These are phyloP conservation scores for Themeda triandra DNA, from an alignment of 176 grass and related monocot species.

Conservation along the genomic window DNA sequence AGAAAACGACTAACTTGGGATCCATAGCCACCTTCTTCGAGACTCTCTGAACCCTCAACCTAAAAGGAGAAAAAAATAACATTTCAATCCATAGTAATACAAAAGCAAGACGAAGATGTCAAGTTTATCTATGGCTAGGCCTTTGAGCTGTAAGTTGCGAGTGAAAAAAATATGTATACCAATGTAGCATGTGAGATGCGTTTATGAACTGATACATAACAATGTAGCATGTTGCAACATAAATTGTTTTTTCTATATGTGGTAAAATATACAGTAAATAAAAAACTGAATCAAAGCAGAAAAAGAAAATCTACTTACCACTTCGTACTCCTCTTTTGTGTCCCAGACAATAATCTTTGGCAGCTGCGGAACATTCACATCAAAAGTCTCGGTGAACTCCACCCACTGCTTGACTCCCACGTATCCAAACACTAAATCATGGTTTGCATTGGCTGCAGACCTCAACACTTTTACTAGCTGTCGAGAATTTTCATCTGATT, in stretches of 20 bases:
- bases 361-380: conserved; percentile 50
- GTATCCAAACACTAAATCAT: conserved; percentile 87
- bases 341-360: conserved; percentile 89
- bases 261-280: not conserved
- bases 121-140: not conserved
- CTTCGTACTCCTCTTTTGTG: conserved; percentile 74
- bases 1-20: conserved; percentile 80
- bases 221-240: not conserved
- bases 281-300: not conserved
- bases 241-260: not conserved
- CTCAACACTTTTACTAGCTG: conserved; percentile 70
- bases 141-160: not conserved
- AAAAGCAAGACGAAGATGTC: not conserved
- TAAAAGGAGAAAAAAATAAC: conserved; percentile 37
- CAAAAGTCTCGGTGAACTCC: conserved; percentile 73
- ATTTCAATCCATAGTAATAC: not conserved
- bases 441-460: conserved; percentile 77
- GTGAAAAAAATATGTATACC: not conserved
- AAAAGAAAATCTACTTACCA: conserved; percentile 51
- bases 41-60: conserved; percentile 65
- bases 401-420: conserved; percentile 82
- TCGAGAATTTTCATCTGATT: conserved; percentile 52
- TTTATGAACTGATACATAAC: not conserved
- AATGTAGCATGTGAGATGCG: not conserved
- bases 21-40: conserved; percentile 62